Base-by-base conservation (phyloP, 176 grass and related monocot species). In the Saccharum spontaneum region DNA sequence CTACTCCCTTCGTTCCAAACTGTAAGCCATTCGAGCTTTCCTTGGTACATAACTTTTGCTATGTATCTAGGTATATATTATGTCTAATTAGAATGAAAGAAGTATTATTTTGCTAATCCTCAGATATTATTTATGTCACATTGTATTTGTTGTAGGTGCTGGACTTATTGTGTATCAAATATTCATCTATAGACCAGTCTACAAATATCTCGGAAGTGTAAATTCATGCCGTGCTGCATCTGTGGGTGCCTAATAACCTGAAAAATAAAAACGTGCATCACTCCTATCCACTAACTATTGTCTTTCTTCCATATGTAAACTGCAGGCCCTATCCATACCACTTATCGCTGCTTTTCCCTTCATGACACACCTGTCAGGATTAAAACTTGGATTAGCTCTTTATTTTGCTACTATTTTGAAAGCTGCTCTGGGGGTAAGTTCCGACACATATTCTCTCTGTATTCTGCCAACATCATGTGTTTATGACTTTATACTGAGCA, bases 101-200 rank as follows among this genome's bases (percentile, higher is more conserved):
- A n/a, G 8, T 59, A n/a, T n/a, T 33, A 45, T 65, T 64, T 5
- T 44, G 44, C 15, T 44, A 37, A 88, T 14, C 23, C 7, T n/a
- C 10, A 28, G 22, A 71, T 31, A 22, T 22, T 26, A 34, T 30
- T 78, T 36, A 64, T 84, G 48, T 50, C 13, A 45, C 26, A 33
- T 83, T 68, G 2, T 14, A 63, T 75, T 3, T 14, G 54, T 75
- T 69, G 23, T 68, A 97, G 95, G 92, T 89, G 88, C 71, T 43
- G 73, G 84, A 54, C 92, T 97, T 46, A 87, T 97, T 62, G 73
- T 91, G 23, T 94, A 89, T 90, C 95, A 97, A 77, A 65, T 94
- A 13, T 81, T 92, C 70, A 54, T 97, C 70, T 97, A 88, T 31
- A 83, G 86, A 75, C 28, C 55, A 30, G 45, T 92, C n/a, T 40